phyloP scores from a whole-genome alignment of 2,329 filamentous ascomycete genomes.

The Ophiobolus disseminans region DNA sequence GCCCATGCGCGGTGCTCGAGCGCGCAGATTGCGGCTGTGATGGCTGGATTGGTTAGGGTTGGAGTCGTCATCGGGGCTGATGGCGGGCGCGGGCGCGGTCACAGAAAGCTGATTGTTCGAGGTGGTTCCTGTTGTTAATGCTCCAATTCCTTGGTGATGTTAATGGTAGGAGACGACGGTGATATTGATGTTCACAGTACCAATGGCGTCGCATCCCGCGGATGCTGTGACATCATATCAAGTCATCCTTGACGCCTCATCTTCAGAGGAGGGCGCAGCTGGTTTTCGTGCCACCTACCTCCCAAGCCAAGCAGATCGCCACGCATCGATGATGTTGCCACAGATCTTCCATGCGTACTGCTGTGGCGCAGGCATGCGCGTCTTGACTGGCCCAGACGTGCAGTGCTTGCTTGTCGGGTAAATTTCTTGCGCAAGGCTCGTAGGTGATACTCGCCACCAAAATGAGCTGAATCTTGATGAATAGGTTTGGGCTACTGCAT shows the following conservation, averaged over 20 bases:
- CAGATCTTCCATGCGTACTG: too few species aligned
- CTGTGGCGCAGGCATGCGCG: too few species aligned
- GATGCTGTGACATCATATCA: background rate
- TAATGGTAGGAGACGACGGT: too few species aligned
- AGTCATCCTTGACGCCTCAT: background rate
- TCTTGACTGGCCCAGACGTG: too few species aligned
- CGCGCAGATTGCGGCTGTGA: conserved; percentile 36
- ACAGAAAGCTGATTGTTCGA: background rate
- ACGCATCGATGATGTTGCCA: too few species aligned
- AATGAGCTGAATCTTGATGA: background rate
- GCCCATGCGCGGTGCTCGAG: conserved; percentile 47
- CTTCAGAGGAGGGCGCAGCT: too few species aligned
- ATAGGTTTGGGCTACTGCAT: background rate
- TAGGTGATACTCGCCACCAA: background rate
- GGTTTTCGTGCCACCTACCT: too few species aligned
- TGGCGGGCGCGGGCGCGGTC: conserved; percentile 1
- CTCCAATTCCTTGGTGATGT: too few species aligned
- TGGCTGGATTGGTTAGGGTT: conserved; percentile 27
- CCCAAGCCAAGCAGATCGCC: too few species aligned
- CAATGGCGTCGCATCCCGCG: too few species aligned
- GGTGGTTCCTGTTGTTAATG: background rate
- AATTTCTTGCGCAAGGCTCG: background rate
- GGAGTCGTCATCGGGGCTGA: conserved; percentile 17
- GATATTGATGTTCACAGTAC: too few species aligned
- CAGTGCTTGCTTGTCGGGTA: too few species aligned